Conservation (phyloP, 108 stramenopile genomes). For the Cyclotella kingstonii region DNA sequence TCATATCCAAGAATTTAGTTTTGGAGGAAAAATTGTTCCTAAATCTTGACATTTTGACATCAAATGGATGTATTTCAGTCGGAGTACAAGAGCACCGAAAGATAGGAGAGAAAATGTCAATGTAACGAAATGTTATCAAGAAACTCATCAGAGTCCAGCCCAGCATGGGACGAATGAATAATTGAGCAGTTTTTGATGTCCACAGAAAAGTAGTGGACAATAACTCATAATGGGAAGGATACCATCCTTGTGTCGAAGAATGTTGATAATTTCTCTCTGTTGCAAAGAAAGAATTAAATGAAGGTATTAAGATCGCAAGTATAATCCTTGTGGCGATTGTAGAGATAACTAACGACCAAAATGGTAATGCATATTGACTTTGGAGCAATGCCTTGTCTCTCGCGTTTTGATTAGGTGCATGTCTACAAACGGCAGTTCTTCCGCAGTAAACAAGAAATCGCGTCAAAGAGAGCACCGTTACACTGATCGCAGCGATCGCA, state of each 20-base stretch:
- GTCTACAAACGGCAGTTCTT: slow-evolving; percentile 4
- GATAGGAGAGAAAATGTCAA: slow-evolving; percentile 16
- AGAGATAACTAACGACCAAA: slow-evolving; percentile 26
- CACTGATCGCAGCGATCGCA: neutral
- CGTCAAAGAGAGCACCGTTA: slow-evolving; percentile 5
- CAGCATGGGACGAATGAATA: slow-evolving; percentile 15
- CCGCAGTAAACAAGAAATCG: slow-evolving; percentile 5
- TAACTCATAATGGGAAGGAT: neutral
- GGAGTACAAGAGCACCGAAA: slow-evolving; percentile 33
- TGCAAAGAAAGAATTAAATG: slow-evolving; percentile 3
- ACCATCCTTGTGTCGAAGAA: slow-evolving; percentile 6
- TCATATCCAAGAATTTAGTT: slow-evolving; percentile 32
- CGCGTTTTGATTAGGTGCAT: slow-evolving; percentile 17
- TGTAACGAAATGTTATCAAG: slow-evolving; percentile 11
- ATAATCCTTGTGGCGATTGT: slow-evolving; percentile 2
- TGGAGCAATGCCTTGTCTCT: slow-evolving; percentile 5
- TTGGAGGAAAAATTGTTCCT: slow-evolving; percentile 29
- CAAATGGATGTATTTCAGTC: slow-evolving; percentile 33
- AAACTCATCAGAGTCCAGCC: slow-evolving; percentile 23
- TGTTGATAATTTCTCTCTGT: neutral
- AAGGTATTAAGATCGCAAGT: neutral
- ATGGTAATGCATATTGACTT: slow-evolving; percentile 22
- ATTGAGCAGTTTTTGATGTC: neutral
- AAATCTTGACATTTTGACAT: slow-evolving; percentile 12
- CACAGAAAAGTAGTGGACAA: slow-evolving; percentile 5